A percentile compares a stretch with the other conserved stretches of the same genome.
Conservation (phyloP, 768 basidiomycete species). For the Leccinum sublutescens region DNA sequence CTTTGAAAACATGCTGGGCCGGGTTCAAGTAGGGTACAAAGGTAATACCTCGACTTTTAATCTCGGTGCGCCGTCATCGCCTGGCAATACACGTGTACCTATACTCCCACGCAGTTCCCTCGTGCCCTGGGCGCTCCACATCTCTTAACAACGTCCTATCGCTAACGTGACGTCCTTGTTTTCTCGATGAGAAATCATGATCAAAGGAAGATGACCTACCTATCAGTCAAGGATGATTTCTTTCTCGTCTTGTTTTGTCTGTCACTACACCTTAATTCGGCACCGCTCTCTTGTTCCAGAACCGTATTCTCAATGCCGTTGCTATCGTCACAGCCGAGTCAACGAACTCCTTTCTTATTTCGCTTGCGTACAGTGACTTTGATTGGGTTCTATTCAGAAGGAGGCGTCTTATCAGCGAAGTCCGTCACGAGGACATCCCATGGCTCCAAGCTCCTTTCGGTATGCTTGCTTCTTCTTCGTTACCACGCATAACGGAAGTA, state of each 20-base stretch:
- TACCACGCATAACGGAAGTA: too few relatives aligned
- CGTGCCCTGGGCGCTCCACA: too few relatives aligned
- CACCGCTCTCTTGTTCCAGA: background rate
- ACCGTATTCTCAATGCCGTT: background rate
- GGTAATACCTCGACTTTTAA: background rate
- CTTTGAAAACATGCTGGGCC: background rate
- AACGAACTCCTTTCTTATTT: too few relatives aligned
- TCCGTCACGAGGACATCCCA: background rate
- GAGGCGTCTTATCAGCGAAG: background rate
- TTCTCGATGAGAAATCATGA: background rate
- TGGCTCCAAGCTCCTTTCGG: too few relatives aligned
- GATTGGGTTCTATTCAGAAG: background rate
- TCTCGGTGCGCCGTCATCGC: too few relatives aligned
- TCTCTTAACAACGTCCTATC: background rate
- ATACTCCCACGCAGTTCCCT: background rate
- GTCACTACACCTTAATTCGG: background rate
- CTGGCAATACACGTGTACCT: background rate
- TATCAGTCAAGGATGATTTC: background rate
- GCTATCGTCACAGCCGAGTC: too few relatives aligned
- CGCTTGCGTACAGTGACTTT: too few relatives aligned
- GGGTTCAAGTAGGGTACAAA: background rate
- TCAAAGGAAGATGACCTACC: background rate
- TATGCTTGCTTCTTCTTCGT: too few relatives aligned
- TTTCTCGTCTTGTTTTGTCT: background rate
- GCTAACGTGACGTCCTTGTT: background rate